Percentiles rank a stretch among this genome's conserved stretches.
Conservation (phyloP, 345 rosid genomes). For the Dovyalis caffra region DNA sequence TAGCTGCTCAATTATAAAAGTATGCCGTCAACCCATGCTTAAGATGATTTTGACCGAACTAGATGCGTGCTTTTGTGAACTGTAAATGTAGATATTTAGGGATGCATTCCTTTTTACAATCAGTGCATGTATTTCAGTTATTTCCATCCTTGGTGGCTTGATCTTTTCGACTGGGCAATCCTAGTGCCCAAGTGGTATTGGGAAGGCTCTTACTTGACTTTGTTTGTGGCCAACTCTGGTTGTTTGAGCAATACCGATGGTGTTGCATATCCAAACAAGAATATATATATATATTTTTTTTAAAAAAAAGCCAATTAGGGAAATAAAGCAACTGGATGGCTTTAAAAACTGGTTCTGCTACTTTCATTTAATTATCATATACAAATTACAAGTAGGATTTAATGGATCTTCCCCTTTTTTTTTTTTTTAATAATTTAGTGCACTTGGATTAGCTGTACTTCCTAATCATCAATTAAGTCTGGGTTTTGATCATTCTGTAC, state of each 20-base stretch:
- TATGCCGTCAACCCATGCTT: neutral
- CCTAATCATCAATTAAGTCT: neutral
- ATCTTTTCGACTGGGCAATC: neutral
- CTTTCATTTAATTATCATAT: neutral
- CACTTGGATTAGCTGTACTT: neutral
- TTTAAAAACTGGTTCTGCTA: neutral
- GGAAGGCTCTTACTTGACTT: slow-evolving; percentile 1
- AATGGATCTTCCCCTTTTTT: neutral
- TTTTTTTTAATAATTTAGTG: neutral
- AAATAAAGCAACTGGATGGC: neutral
- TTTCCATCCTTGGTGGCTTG: neutral
- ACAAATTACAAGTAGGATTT: neutral
- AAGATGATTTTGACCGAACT: neutral
- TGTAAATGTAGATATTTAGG: neutral
- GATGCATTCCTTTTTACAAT: neutral
- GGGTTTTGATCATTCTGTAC: slow-evolving; percentile 9
- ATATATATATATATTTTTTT: too few species aligned
- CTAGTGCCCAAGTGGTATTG: neutral
- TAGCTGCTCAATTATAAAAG: neutral
- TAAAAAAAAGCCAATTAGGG: neutral
- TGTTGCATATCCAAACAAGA: neutral
- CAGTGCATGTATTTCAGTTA: neutral
- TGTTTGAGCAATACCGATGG: neutral
- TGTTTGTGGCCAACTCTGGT: neutral
- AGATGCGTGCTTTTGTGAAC: neutral